Percentiles rank a stretch among this genome's conserved stretches.
Evolutionary conservation across 129 eudicot species (phyloP).

Genomic region (Daucus carota): DNA sequence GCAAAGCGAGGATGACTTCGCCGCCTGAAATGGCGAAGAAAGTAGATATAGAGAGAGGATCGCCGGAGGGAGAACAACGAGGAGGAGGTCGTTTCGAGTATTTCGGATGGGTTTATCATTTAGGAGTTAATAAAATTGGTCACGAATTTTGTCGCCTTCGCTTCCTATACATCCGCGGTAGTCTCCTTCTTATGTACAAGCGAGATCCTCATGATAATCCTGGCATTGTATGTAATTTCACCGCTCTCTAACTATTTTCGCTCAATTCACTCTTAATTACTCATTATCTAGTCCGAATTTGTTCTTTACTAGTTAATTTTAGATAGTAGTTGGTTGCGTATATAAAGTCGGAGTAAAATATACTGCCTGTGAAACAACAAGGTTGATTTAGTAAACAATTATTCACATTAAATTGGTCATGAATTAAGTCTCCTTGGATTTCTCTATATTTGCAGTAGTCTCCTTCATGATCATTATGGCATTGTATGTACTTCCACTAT

Average conservation of each 20-base stretch:
- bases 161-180: conserved; percentile 63
- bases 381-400: background rate
- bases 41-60: conserved; percentile 32
- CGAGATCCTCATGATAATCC: conserved; percentile 79
- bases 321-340: background rate
- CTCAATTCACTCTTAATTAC: background rate
- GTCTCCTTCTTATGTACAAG: conserved; percentile 72
- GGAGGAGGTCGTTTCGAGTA: conserved; percentile 41
- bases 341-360: background rate
- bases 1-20: conserved; percentile 26
- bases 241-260: background rate
- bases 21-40: conserved; percentile 32
- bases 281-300: background rate
- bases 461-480: too few relatives aligned
- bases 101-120: conserved; percentile 87
- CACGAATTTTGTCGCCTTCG: conserved; percentile 83
- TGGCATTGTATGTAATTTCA: conserved; percentile 52
- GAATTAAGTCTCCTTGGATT: too few relatives aligned
- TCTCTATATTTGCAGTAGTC: too few relatives aligned
- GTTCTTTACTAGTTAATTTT: background rate
- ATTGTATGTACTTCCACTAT: too few relatives aligned
- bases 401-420: too few relatives aligned
- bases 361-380: background rate
- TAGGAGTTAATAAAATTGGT: conserved; percentile 80
- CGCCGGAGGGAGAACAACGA: conserved; percentile 54